Evolutionary conservation across 345 rosid genomes (phyloP).

Genomic region (Populus euphratica): DNA sequence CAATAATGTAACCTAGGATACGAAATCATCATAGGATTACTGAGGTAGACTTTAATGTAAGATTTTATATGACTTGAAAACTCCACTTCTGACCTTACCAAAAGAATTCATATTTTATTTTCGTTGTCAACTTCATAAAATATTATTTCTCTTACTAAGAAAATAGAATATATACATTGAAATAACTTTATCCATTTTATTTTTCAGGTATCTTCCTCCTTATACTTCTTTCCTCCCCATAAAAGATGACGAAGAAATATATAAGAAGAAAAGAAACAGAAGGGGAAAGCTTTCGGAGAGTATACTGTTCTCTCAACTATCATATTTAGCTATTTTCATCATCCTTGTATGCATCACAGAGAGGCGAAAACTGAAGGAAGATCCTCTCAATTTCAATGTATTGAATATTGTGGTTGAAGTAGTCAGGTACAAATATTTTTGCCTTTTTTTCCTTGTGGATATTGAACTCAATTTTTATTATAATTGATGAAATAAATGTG

Average conservation of each 20-base stretch:
- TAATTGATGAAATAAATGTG: not conserved
- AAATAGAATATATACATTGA: not conserved
- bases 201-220: conserved; percentile 61
- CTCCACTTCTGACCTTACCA: no score
- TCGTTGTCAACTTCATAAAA: not conserved
- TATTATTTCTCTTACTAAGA: not conserved
- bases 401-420: conserved; percentile 10
- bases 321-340: conserved; percentile 2
- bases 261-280: not conserved
- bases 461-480: not conserved
- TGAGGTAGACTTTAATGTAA: not conserved
- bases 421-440: not conserved
- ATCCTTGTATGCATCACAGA: conserved; percentile 7
- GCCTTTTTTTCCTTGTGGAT: not conserved
- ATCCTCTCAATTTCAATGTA: conserved; percentile 13
- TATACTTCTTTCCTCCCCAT: conserved; percentile 32
- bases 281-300: not conserved
- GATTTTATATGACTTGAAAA: no score
- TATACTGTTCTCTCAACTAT: conserved; percentile 2
- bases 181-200: not conserved
- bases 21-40: not conserved
- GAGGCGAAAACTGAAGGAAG: conserved; percentile 8
- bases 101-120: not conserved
- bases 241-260: not conserved
- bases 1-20: no score